Percentiles rank a stretch among this genome's conserved stretches.
phyloP scores from a whole-genome alignment of 331 rosid species.

The Cydonia oblonga region DNA sequence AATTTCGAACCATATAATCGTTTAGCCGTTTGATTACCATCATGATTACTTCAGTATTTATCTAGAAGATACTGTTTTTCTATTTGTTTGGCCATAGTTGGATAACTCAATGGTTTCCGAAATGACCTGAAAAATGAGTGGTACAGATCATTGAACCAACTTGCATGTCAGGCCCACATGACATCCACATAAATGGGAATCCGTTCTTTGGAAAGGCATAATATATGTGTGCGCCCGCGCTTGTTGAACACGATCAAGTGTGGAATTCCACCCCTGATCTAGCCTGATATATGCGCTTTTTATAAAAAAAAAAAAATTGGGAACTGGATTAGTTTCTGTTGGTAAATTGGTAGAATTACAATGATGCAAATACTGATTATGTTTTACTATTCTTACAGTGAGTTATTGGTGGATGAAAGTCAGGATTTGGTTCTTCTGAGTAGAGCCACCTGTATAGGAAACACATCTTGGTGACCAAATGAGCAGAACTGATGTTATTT shows the following conservation, averaged over 20 bases:
- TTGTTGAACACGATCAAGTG: neutral
- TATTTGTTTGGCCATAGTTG: neutral
- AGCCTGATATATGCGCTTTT: too few species aligned
- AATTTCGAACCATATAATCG: neutral
- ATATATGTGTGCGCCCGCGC: neutral
- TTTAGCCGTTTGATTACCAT: neutral
- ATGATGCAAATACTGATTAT: neutral
- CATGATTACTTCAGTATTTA: neutral
- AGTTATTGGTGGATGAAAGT: slow-evolving; percentile 26
- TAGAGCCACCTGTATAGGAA: slow-evolving; percentile 24
- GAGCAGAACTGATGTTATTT: slow-evolving; percentile 95
- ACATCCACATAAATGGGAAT: neutral
- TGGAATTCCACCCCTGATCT: too few species aligned
- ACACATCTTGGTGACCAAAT: slow-evolving; percentile 48
- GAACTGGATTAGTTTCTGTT: neutral
- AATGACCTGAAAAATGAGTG: neutral
- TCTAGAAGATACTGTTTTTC: neutral
- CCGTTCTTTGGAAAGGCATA: neutral
- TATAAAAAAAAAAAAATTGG: too few species aligned
- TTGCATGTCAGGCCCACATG: neutral
- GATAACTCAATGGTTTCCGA: neutral
- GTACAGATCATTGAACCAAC: neutral
- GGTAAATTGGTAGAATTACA: neutral
- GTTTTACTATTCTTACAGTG: slow-evolving; percentile 16
- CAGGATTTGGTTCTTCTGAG: slow-evolving; percentile 34